A percentile compares a stretch with the other conserved stretches of the same genome.
Conservation (phyloP, 768 basidiomycete species). For the Jaapia argillacea region DNA sequence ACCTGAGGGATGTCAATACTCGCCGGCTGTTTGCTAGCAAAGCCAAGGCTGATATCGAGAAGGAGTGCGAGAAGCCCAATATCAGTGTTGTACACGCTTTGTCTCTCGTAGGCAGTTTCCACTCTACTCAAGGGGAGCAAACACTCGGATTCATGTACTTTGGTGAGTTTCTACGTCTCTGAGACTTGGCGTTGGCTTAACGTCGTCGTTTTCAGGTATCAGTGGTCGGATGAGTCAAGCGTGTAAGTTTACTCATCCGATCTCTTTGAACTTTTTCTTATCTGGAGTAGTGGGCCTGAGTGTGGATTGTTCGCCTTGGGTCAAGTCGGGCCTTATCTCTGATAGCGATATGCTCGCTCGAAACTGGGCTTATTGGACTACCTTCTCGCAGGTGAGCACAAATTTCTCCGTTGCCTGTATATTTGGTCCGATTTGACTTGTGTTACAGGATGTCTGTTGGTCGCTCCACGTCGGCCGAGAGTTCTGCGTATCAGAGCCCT, state of each 20-base stretch:
- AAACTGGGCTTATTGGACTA: slow-evolving; percentile 52
- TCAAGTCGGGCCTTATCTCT: slow-evolving; percentile 38
- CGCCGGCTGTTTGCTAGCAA: slow-evolving; percentile 24
- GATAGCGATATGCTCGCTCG: slow-evolving; percentile 45
- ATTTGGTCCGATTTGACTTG: background rate
- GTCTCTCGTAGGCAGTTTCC: slow-evolving; percentile 27
- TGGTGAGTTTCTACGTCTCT: slow-evolving; percentile 13
- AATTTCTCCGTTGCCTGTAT: background rate
- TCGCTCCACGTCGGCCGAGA: slow-evolving; percentile 58
- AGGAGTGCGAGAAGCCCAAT: slow-evolving; percentile 30
- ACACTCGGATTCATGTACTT: slow-evolving; percentile 34
- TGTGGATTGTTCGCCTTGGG: slow-evolving; percentile 49
- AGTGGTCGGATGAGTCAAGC: slow-evolving; percentile 49
- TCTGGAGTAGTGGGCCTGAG: slow-evolving; percentile 39
- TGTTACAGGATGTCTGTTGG: slow-evolving; percentile 47
- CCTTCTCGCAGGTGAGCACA: slow-evolving; percentile 36
- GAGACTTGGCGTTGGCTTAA: background rate
- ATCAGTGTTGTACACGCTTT: slow-evolving; percentile 31
- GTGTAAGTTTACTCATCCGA: slow-evolving; percentile 26
- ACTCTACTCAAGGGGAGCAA: slow-evolving; percentile 28
- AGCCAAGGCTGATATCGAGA: slow-evolving; percentile 29
- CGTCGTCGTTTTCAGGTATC: slow-evolving; percentile 31
- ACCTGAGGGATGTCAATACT: slow-evolving; percentile 17
- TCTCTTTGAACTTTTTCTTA: background rate
- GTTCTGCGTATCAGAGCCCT: slow-evolving; percentile 33